These are phyloP conservation scores for Phaeosphaeria sp. DNA, from an alignment of 2,329 filamentous ascomycete species.

Conservation along the genomic window DNA sequence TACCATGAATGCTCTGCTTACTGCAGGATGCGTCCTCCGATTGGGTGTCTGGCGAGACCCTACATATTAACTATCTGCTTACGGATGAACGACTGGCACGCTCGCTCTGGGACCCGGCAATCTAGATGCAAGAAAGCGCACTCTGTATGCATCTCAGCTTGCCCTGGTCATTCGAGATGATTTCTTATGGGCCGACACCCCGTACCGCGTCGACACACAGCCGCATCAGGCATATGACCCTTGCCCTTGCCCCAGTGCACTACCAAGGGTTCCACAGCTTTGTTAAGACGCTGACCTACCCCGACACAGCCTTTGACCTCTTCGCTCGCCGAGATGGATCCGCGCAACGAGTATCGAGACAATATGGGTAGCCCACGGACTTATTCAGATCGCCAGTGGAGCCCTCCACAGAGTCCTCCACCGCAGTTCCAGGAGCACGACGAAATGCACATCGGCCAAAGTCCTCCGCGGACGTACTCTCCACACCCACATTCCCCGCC, in stretches of 20 bases:
- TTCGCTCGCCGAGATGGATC: constrained; percentile 21
- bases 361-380: constrained; percentile 17
- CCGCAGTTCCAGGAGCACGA: constrained; percentile 30
- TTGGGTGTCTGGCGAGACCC: constrained; percentile 13
- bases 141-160: constrained; percentile 17
- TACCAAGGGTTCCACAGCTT: neutral
- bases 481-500: constrained; percentile 20
- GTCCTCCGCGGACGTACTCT: constrained; percentile 9
- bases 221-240: constrained; percentile 18
- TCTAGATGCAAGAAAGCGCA: constrained; percentile 15
- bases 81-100: constrained; percentile 18
- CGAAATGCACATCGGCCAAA: constrained; percentile 17
- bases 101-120: constrained; percentile 9
- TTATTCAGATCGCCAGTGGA: constrained; percentile 26
- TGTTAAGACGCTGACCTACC: constrained; percentile 15
- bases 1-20: constrained; percentile 11
- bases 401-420: constrained; percentile 26
- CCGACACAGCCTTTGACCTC: constrained; percentile 3
- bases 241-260: constrained; percentile 4
- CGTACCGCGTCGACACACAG: constrained; percentile 9
- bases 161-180: constrained; percentile 4
- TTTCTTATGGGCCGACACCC: constrained; percentile 4
- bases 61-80: constrained; percentile 20
- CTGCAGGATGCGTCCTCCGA: constrained; percentile 10
- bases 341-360: constrained; percentile 18